Evolutionary conservation across 176 grass and related monocot genomes (phyloP).

Genomic region (Carex parvula): DNA sequence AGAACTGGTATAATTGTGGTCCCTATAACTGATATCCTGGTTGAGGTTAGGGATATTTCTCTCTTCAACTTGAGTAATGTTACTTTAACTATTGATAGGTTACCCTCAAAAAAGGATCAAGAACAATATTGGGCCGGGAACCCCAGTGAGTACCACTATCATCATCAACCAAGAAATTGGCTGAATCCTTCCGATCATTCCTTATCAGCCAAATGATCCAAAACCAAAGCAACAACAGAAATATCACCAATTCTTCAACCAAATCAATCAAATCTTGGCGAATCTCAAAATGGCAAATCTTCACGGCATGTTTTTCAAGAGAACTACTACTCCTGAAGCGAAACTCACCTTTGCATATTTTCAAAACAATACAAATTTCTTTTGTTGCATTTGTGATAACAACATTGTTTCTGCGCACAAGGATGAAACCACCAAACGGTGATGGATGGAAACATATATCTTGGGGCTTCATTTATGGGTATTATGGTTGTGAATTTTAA

Average conservation of each 20-base stretch:
- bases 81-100: conserved; percentile 45
- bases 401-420: conserved; percentile 67
- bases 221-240: conserved; percentile 29
- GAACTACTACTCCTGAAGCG: conserved; percentile 78
- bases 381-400: conserved; percentile 72
- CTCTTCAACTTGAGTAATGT: not conserved
- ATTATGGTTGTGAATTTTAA: too few species aligned
- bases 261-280: conserved; percentile 35
- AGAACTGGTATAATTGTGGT: not conserved
- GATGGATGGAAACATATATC: conserved; percentile 45
- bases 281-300: conserved; percentile 73
- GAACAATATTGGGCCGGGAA: conserved; percentile 73
- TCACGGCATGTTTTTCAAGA: conserved; percentile 87
- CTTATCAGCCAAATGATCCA: conserved; percentile 34
- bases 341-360: conserved; percentile 82
- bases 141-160: conserved; percentile 55
- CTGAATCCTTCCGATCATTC: conserved; percentile 44
- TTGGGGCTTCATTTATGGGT: too few species aligned
- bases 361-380: conserved; percentile 80
- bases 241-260: conserved; percentile 26
- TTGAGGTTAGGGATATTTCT: not conserved
- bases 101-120: conserved; percentile 79
- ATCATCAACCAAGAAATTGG: conserved; percentile 53
- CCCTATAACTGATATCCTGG: not conserved
- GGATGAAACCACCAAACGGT: conserved; percentile 63